A percentile compares a stretch with the other conserved stretches of the same genome.
phyloP scores from a whole-genome alignment of 1,139 yeast species.

The Candida sojae region DNA sequence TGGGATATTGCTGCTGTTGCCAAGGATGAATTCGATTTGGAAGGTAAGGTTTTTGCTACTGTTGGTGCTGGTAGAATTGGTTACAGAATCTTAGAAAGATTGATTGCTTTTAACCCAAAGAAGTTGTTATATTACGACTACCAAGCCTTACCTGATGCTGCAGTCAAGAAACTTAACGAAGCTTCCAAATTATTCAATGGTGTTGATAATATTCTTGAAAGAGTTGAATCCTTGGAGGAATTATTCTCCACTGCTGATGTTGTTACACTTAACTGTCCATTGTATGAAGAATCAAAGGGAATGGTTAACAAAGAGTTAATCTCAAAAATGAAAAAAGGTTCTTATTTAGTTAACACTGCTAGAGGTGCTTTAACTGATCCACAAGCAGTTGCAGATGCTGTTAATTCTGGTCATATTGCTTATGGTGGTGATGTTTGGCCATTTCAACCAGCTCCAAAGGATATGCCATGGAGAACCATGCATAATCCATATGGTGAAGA shows the following conservation, averaged over 20 bases:
- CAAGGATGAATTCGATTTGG: conserved; percentile 71
- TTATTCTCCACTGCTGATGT: conserved; percentile 68
- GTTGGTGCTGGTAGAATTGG: conserved; percentile 86
- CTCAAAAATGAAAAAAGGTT: too few species aligned
- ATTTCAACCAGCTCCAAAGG: conserved; percentile 76
- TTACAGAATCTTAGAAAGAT: conserved; percentile 69
- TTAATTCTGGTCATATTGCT: conserved; percentile 64
- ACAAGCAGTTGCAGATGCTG: conserved; percentile 75
- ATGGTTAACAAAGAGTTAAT: too few species aligned
- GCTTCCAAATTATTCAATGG: conserved; percentile 41
- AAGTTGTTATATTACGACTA: conserved; percentile 75
- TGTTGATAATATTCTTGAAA: conserved; percentile 45
- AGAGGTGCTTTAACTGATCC: conserved; percentile 79
- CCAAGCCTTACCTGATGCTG: conserved; percentile 61
- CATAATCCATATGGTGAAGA: conserved; percentile 58
- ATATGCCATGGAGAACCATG: conserved; percentile 79
- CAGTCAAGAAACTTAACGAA: conserved; percentile 51
- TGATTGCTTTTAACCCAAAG: conserved; percentile 72
- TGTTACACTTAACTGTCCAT: conserved; percentile 77
- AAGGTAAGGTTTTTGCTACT: conserved; percentile 41
- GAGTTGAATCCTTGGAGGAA: conserved; percentile 65
- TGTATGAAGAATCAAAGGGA: conserved; percentile 17
- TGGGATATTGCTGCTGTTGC: conserved; percentile 84
- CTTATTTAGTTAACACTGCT: conserved; percentile 70
- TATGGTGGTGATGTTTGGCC: conserved; percentile 88